Evolutionary conservation across 345 rosid species (phyloP).

Genomic region (Toxicodendron radicans): DNA sequence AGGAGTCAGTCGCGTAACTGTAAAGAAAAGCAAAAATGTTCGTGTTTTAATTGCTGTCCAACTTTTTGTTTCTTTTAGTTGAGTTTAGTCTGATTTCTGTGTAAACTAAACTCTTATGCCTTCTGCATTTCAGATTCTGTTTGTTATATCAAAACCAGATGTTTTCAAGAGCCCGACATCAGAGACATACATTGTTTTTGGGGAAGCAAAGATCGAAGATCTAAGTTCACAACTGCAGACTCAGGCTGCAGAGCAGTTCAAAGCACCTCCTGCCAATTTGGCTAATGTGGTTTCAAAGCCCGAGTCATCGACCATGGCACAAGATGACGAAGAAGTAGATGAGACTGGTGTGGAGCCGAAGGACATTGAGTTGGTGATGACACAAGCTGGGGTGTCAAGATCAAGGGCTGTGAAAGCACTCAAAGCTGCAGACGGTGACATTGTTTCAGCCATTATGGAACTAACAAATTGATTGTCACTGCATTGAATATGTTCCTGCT

Average conservation of each 20-base stretch:
- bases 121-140: neutral
- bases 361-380: slow-evolving; percentile 17
- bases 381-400: slow-evolving; percentile 10
- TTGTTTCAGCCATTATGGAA: slow-evolving; percentile 10
- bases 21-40: slow-evolving; percentile 6
- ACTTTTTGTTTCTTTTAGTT: no score
- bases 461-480: neutral
- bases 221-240: slow-evolving; percentile 9
- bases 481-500: no score
- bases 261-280: neutral
- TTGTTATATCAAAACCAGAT: slow-evolving; percentile 7
- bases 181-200: slow-evolving; percentile 2
- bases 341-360: slow-evolving; percentile 5
- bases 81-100: no score
- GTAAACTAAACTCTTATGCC: no score
- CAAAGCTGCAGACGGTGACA: slow-evolving; percentile 6
- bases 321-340: slow-evolving; percentile 16
- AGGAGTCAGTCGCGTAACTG: neutral
- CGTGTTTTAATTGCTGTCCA: neutral
- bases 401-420: slow-evolving; percentile 9
- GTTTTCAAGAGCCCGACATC: slow-evolving; percentile 8
- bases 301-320: slow-evolving; percentile 1
- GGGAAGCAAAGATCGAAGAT: slow-evolving; percentile 5
- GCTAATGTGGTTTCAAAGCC: neutral
- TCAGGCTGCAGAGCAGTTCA: slow-evolving; percentile 10